phyloP scores from a whole-genome alignment of 106 monocot species.

The Ottelia alismoides region DNA sequence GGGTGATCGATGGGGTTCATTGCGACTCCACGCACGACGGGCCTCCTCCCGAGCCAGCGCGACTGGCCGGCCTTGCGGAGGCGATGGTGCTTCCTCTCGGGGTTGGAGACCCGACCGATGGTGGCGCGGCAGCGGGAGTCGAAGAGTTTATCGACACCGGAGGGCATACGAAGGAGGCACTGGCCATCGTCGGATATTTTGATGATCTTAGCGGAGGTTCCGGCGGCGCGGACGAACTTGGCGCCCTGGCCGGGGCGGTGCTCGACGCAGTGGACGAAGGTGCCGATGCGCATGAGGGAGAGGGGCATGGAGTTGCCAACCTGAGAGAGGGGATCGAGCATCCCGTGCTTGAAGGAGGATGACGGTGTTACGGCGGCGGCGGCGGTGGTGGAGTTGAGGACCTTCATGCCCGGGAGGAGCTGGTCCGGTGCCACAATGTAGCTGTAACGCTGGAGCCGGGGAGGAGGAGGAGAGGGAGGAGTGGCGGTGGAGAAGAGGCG shows the following conservation, averaged over 20 bases:
- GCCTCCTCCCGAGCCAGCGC: conserved; percentile 30
- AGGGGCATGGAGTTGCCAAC: conserved; percentile 9
- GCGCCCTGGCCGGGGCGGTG: too few species aligned
- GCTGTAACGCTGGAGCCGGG: neutral
- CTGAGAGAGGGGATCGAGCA: conserved; percentile 6
- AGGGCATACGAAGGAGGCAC: conserved; percentile 6
- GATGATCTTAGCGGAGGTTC: conserved; percentile 4
- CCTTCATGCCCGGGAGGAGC: neutral
- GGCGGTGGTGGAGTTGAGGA: conserved; percentile 4
- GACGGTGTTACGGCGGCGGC: neutral
- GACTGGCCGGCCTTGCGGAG: conserved; percentile 17
- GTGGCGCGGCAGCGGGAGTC: conserved; percentile 8
- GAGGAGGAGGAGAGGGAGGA: too few species aligned
- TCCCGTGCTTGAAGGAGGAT: neutral
- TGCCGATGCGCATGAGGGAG: conserved; percentile 3
- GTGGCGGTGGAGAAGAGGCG: too few species aligned
- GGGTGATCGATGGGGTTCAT: conserved; percentile 53
- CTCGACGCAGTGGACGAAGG: too few species aligned
- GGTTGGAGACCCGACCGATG: too few species aligned
- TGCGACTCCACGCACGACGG: conserved; percentile 39
- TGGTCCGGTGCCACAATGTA: conserved; percentile 3
- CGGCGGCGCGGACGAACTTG: too few species aligned
- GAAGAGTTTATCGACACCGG: conserved; percentile 1
- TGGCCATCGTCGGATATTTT: neutral
- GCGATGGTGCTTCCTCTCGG: too few species aligned